Conservation (phyloP, 2,329 filamentous ascomycete species). For the Cytospora paraplurivora region DNA sequence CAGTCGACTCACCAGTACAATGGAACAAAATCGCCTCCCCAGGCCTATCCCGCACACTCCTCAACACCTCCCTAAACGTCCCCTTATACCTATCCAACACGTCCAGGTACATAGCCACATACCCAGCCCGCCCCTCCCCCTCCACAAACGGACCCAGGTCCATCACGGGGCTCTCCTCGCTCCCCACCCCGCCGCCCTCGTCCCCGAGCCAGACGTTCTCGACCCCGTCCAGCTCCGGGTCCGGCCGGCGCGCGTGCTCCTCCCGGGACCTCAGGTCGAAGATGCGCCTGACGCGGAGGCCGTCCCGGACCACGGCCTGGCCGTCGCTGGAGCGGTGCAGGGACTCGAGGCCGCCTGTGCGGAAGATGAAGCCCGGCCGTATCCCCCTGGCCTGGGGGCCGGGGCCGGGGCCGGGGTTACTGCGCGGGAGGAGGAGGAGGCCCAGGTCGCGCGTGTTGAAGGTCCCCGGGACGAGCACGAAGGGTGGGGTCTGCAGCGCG, state of each 20-base stretch:
- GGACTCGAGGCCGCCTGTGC: constrained; percentile 47
- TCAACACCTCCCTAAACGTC: constrained; percentile 48
- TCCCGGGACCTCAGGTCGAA: constrained; percentile 53
- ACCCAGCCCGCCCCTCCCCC: constrained; percentile 48
- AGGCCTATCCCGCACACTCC: constrained; percentile 50
- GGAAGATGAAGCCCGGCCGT: constrained; percentile 47
- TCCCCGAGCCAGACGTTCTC: constrained; percentile 48
- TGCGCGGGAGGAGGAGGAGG: constrained; percentile 38
- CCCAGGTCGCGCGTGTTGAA: constrained; percentile 57
- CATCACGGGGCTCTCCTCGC: constrained; percentile 42
- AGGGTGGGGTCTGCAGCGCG: constrained; percentile 47
- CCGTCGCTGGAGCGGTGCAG: constrained; percentile 38
- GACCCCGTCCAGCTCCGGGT: constrained; percentile 48
- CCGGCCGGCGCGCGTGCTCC: constrained; percentile 48
- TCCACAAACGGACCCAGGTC: constrained; percentile 46
- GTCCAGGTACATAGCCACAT: constrained; percentile 50
- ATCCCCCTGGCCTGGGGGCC: constrained; percentile 37
- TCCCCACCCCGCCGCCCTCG: constrained; percentile 24
- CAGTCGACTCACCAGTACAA: constrained; percentile 51
- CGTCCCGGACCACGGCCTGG: constrained; percentile 41
- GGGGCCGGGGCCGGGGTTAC: neutral
- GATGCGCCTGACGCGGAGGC: constrained; percentile 46
- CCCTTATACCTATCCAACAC: constrained; percentile 47
- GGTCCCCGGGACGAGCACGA: constrained; percentile 48
- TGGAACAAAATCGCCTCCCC: constrained; percentile 53